phyloP scores from a whole-genome alignment of 805 yeast species.

The Maudiozyma bulderi region DNA sequence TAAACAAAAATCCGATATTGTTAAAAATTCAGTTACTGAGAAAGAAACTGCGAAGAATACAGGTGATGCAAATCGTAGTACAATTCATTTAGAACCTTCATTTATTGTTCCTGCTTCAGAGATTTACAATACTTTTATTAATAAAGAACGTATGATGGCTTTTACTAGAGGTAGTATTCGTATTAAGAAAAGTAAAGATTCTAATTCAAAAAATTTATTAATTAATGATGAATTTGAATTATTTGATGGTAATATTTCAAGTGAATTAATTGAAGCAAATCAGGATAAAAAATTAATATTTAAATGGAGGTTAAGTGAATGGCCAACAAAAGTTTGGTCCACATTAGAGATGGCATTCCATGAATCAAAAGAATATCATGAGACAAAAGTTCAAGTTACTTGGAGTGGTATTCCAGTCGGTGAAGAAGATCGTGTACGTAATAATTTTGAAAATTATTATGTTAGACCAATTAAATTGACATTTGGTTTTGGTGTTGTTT shows the following conservation, averaged over 20 bases:
- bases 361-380: conserved; percentile 61
- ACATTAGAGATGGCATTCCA: conserved; percentile 53
- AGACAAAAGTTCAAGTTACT: conserved; percentile 67
- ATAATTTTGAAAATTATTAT: conserved; percentile 82
- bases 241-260: conserved; percentile 82
- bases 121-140: conserved; percentile 65
- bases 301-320: conserved; percentile 79
- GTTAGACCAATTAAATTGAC: conserved; percentile 81
- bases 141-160: conserved; percentile 70
- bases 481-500: conserved; percentile 92
- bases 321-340: conserved; percentile 84
- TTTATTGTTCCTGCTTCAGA: conserved; percentile 87
- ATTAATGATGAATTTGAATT: conserved; percentile 58
- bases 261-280: conserved; percentile 43
- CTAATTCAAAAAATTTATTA: conserved; percentile 36
- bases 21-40: neutral
- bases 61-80: conserved; percentile 52
- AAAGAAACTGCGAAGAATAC: neutral
- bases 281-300: conserved; percentile 51
- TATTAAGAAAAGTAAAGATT: conserved; percentile 31
- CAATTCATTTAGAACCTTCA: conserved; percentile 63
- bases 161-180: conserved; percentile 68
- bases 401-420: conserved; percentile 93
- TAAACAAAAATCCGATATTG: neutral
- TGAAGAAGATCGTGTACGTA: conserved; percentile 79